Base-by-base conservation (phyloP, 1,284 basidiomycete species). In the Pholiota adiposa region DNA sequence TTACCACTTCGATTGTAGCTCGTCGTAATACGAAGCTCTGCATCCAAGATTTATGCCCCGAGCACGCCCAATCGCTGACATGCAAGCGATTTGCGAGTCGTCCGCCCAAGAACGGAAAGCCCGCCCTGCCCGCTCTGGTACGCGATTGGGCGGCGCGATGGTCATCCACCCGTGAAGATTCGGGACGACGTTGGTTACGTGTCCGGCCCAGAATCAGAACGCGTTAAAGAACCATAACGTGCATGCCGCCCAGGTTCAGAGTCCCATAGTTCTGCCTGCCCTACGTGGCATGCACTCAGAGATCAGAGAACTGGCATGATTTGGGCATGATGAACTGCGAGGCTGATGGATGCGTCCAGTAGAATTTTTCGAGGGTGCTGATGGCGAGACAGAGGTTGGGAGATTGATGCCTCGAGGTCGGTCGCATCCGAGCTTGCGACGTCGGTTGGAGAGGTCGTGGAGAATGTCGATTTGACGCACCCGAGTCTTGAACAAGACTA, bases 361-460 rank as follows among this genome's bases (percentile, higher is more conserved):
- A 49, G 34, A 48, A 53, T 54, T 49, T 58, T 54, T 48, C 12
- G 57, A 49, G 57, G 57, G 57, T 58, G 57, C 21, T 54, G 51
- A 48, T 54, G 36, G 43, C 40, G 51, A 19, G 41, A 21, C 44
- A 55, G 38, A 34, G 6, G 41, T 46, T 33, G n/a, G n/a, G n/a
- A 21, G 18, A 34, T 8, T 55, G 43, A 46, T 34, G 53, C 40
- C 29, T 54, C 41, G 43, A 43, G 40, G 53, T 55, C 51, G 51
- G 51, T 11, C 19, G 19, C 25, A 40, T n/a, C 51, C 51, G 36
- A 52, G 19, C 34, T 27, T 19, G 18, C 8, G 46, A 49, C 29
- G 36, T 36, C 49, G 49, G 49, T 19, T 52, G 36, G n/a, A n/a
- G 2, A 16, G 18, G 14, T 27, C 46, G 14, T 49, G 46, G n/a